Base-by-base conservation (phyloP, 768 basidiomycete genomes). In the Rhodotorula paludigena region DNA sequence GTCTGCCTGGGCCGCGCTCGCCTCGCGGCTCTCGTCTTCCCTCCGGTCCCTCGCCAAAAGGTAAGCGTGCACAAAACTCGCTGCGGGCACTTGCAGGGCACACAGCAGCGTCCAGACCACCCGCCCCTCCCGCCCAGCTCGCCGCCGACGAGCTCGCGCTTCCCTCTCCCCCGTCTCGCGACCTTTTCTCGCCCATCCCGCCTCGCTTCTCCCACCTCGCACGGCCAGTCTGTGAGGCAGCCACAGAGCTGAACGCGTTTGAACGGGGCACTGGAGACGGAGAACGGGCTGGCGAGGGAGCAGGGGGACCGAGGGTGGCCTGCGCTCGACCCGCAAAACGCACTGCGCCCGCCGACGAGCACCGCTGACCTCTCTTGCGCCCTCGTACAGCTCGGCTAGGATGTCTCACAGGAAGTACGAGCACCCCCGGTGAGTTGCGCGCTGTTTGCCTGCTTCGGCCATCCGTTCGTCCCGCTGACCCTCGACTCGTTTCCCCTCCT, bases 401-500 rank as follows among this genome's bases (percentile, higher is more conserved):
- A 72, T 72, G 71, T 72, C 71, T 65, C 71, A 72, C 71, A 61
- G 71, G 60, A 72, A 72, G 67, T 72, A 68, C 66, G 71, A 72
- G 67, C 71, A 72, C 63, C 71, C 71, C 66, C 71, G 71, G 69
- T 71, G 58, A 32, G 69, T 57, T 32, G 23, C 28, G n/a, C 28
- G 23, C 2, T 18, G n/a, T 30, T 0, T 18, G 16, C 36, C 10
- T 10, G 33, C 42, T 8, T 21, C 25, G 9, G 18, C 38, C 41
- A 57, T 21, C 51, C 35, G 11, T 33, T 41, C 39, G 5, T n/a
- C 6, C 42, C 14, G 18, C 21, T 10, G 45, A 15, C 39, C 18
- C 39, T 33, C 33, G 11, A 33, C 35, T 39, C n/a, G 10, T 25
- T 15, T 38, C n/a, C 51, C 28, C 49, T 2, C 3, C 32, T 3